Conservation (phyloP, 805 yeast genomes). For the Lipomyces spencermartinsiae region DNA sequence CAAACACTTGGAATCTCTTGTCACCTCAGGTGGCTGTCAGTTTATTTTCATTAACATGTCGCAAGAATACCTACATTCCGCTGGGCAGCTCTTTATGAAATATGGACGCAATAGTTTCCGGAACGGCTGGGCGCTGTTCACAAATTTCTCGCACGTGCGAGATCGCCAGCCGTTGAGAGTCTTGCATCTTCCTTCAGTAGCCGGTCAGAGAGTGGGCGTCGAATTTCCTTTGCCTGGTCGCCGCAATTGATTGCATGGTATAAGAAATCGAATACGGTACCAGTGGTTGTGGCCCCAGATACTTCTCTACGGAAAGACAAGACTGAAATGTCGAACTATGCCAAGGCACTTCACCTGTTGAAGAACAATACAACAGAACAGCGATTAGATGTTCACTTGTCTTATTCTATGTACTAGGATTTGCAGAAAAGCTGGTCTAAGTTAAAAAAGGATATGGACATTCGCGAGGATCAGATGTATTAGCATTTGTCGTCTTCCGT, state of each 20-base stretch:
- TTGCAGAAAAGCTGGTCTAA: constrained; percentile 3
- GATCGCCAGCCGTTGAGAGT: constrained; percentile 7
- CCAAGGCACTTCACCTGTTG: constrained; percentile 2
- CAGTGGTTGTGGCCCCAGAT: constrained; percentile 5
- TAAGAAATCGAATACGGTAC: not conserved
- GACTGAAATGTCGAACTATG: not conserved
- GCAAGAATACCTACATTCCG: not conserved
- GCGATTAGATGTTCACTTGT: not conserved
- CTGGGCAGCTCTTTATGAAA: not conserved
- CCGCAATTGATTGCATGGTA: not conserved
- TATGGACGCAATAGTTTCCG: constrained; percentile 8
- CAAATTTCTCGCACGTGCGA: constrained; percentile 6
- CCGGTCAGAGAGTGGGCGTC: constrained; percentile 9
- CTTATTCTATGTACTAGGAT: not conserved
- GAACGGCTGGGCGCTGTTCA: constrained; percentile 8
- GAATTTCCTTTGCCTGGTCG: constrained; percentile 1
- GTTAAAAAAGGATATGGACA: not conserved
- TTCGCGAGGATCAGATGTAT: not conserved
- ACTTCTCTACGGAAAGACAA: not conserved
- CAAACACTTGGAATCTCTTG: constrained; percentile 3
- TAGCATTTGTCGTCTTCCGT: not conserved
- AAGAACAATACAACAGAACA: not conserved
- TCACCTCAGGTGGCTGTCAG: not conserved
- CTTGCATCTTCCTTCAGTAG: constrained; percentile 9
- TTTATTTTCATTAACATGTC: not conserved